Evolutionary conservation across 352 stramenopile genomes (phyloP).

Genomic region (Paralagenidium karlingii): DNA sequence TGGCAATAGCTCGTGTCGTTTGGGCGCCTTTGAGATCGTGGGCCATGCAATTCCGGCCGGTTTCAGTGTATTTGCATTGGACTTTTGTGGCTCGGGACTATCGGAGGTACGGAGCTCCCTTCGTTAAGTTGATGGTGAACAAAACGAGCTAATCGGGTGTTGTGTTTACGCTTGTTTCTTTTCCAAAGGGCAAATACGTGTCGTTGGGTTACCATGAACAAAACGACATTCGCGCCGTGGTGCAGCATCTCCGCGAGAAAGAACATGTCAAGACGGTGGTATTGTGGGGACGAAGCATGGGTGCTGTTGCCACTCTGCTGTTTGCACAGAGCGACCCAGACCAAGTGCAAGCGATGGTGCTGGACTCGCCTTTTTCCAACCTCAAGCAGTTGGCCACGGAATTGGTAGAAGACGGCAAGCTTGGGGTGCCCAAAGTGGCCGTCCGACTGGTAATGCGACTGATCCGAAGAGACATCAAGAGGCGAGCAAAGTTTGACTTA

Average conservation of each 20-base stretch:
- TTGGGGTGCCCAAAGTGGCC: constrained; percentile 66
- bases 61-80: constrained; percentile 73
- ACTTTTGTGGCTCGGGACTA: constrained; percentile 64
- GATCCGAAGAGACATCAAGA: constrained; percentile 67
- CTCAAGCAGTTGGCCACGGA: constrained; percentile 56
- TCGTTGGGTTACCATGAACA: constrained; percentile 72
- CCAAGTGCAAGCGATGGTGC: constrained; percentile 69
- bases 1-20: constrained; percentile 68
- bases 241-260: constrained; percentile 47
- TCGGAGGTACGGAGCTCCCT: constrained; percentile 31
- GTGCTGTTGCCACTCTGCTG: constrained; percentile 54
- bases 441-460: constrained; percentile 76
- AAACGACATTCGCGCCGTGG: constrained; percentile 50
- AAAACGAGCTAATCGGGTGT: neutral
- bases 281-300: constrained; percentile 74
- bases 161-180: neutral
- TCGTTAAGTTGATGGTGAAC: neutral
- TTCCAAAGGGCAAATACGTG: constrained; percentile 54
- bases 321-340: constrained; percentile 28
- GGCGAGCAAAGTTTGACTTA: constrained; percentile 78
- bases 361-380: constrained; percentile 76
- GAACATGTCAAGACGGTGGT: constrained; percentile 42
- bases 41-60: constrained; percentile 60
- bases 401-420: constrained; percentile 69
- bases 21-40: constrained; percentile 65